These are phyloP conservation scores for Hawksworthiomyces lignivorus DNA, from an alignment of 2,329 filamentous ascomycete species.

Conservation along the genomic window DNA sequence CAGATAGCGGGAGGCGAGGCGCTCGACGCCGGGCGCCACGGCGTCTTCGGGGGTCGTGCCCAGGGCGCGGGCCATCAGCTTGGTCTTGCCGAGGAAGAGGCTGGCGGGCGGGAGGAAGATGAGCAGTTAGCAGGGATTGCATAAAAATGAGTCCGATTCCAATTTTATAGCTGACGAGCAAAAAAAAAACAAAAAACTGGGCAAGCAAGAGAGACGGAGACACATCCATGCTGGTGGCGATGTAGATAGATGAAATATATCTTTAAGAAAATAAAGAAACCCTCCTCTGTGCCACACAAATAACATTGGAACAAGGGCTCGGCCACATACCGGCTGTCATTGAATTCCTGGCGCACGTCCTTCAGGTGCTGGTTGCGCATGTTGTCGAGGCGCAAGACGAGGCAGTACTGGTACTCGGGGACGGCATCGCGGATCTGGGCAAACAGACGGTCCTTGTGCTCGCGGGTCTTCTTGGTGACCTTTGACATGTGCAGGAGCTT, in stretches of 20 bases:
- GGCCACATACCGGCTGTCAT: slow-evolving; percentile 73
- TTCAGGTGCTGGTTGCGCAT: slow-evolving; percentile 98
- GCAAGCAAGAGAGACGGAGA: background rate
- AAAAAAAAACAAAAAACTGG: background rate
- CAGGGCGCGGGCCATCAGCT: slow-evolving; percentile 95
- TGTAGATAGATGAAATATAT: too few relatives aligned
- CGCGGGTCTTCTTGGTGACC: slow-evolving; percentile 85
- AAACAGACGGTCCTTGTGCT: slow-evolving; percentile 85
- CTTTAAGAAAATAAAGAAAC: too few relatives aligned
- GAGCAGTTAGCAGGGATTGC: too few relatives aligned
- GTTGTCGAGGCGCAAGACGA: slow-evolving; percentile 90
- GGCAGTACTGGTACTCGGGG: slow-evolving; percentile 81
- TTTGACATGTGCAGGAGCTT: slow-evolving; percentile 85
- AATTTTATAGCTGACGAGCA: too few relatives aligned
- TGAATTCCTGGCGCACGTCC: slow-evolving; percentile 75
- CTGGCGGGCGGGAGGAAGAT: too few relatives aligned
- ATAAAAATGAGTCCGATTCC: too few relatives aligned
- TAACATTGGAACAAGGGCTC: too few relatives aligned
- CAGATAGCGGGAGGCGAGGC: slow-evolving; percentile 57
- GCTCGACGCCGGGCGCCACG: slow-evolving; percentile 68
- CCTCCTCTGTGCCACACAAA: too few relatives aligned
- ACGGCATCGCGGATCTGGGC: slow-evolving; percentile 79
- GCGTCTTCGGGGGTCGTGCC: slow-evolving; percentile 71
- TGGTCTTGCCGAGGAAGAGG: slow-evolving; percentile 98
- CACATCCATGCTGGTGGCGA: too few relatives aligned